Evolutionary conservation across 1,284 basidiomycete genomes (phyloP).

Genomic region (Heliocybe sulcata): DNA sequence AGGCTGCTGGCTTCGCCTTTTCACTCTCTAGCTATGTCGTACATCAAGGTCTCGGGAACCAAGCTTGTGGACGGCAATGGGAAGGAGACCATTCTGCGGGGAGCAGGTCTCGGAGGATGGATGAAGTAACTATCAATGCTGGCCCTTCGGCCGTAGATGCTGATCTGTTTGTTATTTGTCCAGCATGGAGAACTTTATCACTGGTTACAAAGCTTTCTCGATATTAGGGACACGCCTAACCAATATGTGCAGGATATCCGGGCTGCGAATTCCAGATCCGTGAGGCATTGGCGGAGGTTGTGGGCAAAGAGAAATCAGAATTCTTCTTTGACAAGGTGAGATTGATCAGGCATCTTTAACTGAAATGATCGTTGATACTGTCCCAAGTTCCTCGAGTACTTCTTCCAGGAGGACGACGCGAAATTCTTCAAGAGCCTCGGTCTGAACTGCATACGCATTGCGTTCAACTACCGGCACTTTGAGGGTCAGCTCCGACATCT

Average conservation of each 20-base stretch:
- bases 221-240: background rate
- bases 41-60: slow-evolving; percentile 47
- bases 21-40: slow-evolving; percentile 21
- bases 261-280: slow-evolving; percentile 63
- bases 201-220: slow-evolving; percentile 22
- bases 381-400: slow-evolving; percentile 61
- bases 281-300: slow-evolving; percentile 51
- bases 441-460: slow-evolving; percentile 64
- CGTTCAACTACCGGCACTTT: slow-evolving; percentile 64
- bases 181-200: slow-evolving; percentile 62
- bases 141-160: background rate
- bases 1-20: background rate
- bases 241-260: slow-evolving; percentile 35
- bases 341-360: slow-evolving; percentile 2
- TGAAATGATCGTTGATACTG: background rate
- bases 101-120: slow-evolving; percentile 66
- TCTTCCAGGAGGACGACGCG: slow-evolving; percentile 67
- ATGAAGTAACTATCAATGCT: slow-evolving; percentile 44
- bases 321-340: slow-evolving; percentile 74
- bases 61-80: slow-evolving; percentile 50
- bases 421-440: slow-evolving; percentile 63
- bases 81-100: slow-evolving; percentile 52
- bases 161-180: too few species aligned
- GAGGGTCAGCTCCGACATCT: slow-evolving; percentile 30
- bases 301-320: slow-evolving; percentile 62